phyloP scores from a whole-genome alignment of 2,329 filamentous ascomycete genomes.

The Blastomyces parvus region DNA sequence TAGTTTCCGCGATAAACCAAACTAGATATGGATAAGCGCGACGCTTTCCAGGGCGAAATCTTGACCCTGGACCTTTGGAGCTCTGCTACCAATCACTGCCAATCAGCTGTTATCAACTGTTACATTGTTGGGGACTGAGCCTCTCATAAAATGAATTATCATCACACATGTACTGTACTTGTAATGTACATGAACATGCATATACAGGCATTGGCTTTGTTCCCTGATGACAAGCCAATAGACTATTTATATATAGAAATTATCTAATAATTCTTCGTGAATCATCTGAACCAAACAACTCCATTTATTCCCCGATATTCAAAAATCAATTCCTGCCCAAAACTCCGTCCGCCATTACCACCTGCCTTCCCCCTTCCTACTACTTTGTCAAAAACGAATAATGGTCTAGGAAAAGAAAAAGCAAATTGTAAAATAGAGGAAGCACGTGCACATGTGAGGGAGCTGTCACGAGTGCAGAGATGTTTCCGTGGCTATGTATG shows the following conservation, averaged over 20 bases:
- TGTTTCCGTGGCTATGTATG: neutral
- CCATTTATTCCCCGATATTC: neutral
- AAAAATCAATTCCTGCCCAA: neutral
- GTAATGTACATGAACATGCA: neutral
- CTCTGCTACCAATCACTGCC: no score
- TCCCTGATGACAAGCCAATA: neutral
- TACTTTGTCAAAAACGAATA: neutral
- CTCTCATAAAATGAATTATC: no score
- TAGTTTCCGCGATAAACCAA: neutral
- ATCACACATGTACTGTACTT: no score
- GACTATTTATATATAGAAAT: neutral
- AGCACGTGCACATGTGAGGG: no score
- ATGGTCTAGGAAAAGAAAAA: neutral
- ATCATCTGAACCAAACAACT: neutral
- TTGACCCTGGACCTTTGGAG: neutral
- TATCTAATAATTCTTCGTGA: neutral
- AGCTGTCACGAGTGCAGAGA: neutral
- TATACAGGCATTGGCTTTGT: neutral
- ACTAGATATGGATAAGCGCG: neutral
- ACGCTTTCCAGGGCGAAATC: neutral
- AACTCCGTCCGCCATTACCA: neutral
- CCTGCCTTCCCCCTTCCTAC: neutral
- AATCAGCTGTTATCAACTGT: no score
- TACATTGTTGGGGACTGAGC: no score
- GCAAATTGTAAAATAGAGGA: neutral